Evolutionary conservation across 768 basidiomycete genomes (phyloP).

Genomic region (Pleurotus tuoliensis): DNA sequence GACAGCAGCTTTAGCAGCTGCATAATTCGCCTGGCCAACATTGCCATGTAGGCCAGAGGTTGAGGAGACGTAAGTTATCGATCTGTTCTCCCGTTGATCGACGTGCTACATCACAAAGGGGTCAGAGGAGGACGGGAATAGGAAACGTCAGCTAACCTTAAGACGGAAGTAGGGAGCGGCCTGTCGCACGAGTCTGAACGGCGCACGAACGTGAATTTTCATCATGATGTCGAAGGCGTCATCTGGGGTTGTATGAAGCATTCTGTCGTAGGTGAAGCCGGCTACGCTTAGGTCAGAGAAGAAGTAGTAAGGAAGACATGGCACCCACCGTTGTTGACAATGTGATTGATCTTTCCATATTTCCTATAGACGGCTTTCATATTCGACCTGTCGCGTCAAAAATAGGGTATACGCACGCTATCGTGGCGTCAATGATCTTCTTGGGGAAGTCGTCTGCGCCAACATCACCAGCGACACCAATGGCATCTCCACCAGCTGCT

Average conservation of each 20-base stretch:
- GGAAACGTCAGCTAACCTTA: slow-evolving; percentile 38
- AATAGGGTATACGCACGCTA: slow-evolving; percentile 43
- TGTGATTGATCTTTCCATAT: slow-evolving; percentile 84
- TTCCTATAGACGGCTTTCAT: slow-evolving; percentile 37
- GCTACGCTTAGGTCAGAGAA: slow-evolving; percentile 29
- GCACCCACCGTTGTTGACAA: slow-evolving; percentile 69
- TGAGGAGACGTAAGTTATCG: slow-evolving; percentile 79
- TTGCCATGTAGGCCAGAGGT: slow-evolving; percentile 83
- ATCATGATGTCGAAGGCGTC: slow-evolving; percentile 79
- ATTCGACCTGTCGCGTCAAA: neutral
- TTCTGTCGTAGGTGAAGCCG: slow-evolving; percentile 80
- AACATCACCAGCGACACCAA: slow-evolving; percentile 77
- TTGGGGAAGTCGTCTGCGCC: slow-evolving; percentile 81
- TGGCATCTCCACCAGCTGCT: slow-evolving; percentile 64
- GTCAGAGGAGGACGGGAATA: neutral
- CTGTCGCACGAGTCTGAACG: slow-evolving; percentile 79
- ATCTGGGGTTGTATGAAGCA: slow-evolving; percentile 85
- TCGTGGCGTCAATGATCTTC: slow-evolving; percentile 69
- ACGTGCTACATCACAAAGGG: slow-evolving; percentile 27
- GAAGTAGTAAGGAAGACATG: neutral
- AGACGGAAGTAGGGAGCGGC: slow-evolving; percentile 83
- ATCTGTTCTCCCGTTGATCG: slow-evolving; percentile 60
- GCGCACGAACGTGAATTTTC: slow-evolving; percentile 82
- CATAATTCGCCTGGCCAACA: slow-evolving; percentile 82
- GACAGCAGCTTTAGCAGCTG: slow-evolving; percentile 76